These are phyloP conservation scores for Gomphus bonarii DNA, from an alignment of 1,284 basidiomycete species.

Conservation along the genomic window DNA sequence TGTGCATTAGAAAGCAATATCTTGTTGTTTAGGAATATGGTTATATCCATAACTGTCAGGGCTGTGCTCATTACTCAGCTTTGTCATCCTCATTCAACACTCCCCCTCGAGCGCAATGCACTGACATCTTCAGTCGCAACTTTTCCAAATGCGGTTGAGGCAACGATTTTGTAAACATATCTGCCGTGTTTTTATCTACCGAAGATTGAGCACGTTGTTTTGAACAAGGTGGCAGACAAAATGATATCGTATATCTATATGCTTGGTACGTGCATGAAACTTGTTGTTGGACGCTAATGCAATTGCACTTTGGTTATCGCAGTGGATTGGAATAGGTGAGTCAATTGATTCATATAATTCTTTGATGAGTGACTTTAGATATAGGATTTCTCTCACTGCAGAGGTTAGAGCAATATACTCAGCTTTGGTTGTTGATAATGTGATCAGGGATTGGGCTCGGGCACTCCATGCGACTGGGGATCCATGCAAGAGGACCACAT, in stretches of 20 bases:
- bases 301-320: constrained; percentile 21
- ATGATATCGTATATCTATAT: constrained; percentile 23
- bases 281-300: constrained; percentile 17
- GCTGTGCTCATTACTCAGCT: no score
- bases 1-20: no score
- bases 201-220: no score
- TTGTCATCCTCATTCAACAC: no score
- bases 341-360: not conserved
- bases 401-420: constrained; percentile 26
- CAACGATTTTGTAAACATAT: no score
- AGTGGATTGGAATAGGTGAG: not conserved
- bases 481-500: constrained; percentile 15
- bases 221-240: constrained; percentile 10
- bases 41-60: no score
- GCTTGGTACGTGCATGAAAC: constrained; percentile 18
- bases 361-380: not conserved
- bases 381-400: constrained; percentile 19
- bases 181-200: no score
- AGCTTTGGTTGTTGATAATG: constrained; percentile 25
- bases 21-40: no score
- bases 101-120: no score
- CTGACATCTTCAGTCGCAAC: no score
- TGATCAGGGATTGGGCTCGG: constrained; percentile 21
- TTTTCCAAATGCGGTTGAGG: no score
- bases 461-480: constrained; percentile 22